Evolutionary conservation across 352 stramenopile species (phyloP), one percentile per base, ranked within the genome.

Genomic region (Globisporangium ultimum): DNA sequence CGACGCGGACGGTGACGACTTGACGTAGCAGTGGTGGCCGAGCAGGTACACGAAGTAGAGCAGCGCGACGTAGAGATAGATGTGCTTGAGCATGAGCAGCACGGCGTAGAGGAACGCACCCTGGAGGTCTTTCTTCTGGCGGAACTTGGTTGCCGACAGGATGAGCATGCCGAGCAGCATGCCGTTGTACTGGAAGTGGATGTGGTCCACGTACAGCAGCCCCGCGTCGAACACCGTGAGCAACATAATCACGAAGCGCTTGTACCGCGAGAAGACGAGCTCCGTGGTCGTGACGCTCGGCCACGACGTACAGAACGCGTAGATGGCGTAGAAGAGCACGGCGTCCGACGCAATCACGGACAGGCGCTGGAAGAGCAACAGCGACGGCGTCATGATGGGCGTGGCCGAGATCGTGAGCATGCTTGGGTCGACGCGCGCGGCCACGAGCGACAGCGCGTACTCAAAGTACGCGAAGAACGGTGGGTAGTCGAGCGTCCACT

Each of bases 141-240:
- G 67, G 53, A 95, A 80, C 58, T 89, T 88, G 43, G 84, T 87
- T 32, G 97, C 69, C 7, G 92, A 98, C 45, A 97, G 72, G 38
- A 98, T 84, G 36, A 99, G 73, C 60, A 99, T 68, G 0, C 96
- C 96, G 8, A 99, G 76, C 17, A 99, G 70, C 80, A 99, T 95
- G 14, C 96, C 96, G 69, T 99, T 99, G 84, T 99, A 99, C 72
- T 99, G 97, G 80, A 99, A 99, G 73, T 99, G 97, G 42, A 99
- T 95, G 78, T 99, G 96, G 78, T 99, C 97, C 38, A 99, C 83
- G 64, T 97, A 91, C 9, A 99, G 70, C 40, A 99, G 70, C 3
- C 91, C 95, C 6, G 94, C 84, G 74, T 98, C 97, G 18, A 98
- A 78, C 32, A 97, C 72, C 41, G 96, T 93, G 21, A 98, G 68